Evolutionary conservation across 2,329 filamentous ascomycete species (phyloP), one percentile per base, ranked within the genome.

Genomic region (Ophiostoma ulmi): DNA sequence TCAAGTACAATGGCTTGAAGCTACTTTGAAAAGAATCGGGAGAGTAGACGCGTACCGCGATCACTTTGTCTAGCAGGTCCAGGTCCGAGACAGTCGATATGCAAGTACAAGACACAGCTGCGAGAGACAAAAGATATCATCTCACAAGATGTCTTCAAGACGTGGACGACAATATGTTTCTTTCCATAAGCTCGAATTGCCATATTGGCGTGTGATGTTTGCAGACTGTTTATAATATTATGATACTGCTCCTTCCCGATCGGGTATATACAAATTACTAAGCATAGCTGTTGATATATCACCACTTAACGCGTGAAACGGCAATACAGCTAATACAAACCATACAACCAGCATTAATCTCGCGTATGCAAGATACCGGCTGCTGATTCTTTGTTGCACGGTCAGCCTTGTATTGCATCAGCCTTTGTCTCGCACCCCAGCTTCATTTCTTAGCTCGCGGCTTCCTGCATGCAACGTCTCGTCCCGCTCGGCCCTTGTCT

Each of bases 391-490:
- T 48, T 48, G 44, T 48, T 48, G 44, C 44, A n/a, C 44, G 14
- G 44, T n/a, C 44, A 48, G 44, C 44, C 44, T n/a, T 48, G 44
- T 20, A 48, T n/a, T 48, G 44, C 44, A 48, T 17, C 44, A 48
- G 44, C 44, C 44, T 48, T 48, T 48, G 44, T 48, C 17, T 8
- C 17, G 17, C 41, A 44, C 44, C 44, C 17, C 44, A 48, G 44
- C 44, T 20, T 48, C 44, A 20, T 6, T 48, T 48, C 17, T 35
- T 35, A 35, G 26, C 58, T 63, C 14, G 10, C 58, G 26, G 58
- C 58, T 63, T 35, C 58, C 26, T 63, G 58, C 58, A 63, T 58
- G 17, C 22, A 20, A 31, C 58, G 58, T 63, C 58, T 63, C 58
- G 6, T 63, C 52, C 52, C 26, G 58, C 58, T 63, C 26, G 58